phyloP scores from a whole-genome alignment of 805 yeast genomes.

The Candida andamanensis region DNA sequence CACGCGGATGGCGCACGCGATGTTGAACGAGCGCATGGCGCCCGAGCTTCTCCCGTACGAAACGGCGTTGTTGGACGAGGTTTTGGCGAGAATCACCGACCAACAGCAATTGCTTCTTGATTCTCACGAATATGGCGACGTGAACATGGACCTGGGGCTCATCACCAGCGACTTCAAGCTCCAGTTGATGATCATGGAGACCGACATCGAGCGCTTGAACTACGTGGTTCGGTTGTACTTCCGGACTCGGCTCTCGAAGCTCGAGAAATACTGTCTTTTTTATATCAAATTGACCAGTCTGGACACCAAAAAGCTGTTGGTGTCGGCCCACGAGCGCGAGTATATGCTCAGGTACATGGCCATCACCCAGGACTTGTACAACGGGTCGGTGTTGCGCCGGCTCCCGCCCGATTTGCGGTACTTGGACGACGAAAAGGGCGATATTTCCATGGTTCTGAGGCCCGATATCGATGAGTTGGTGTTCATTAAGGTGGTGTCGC shows the following conservation, averaged over 20 bases:
- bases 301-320: conserved; percentile 10
- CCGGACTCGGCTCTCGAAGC: conserved; percentile 68
- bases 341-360: conserved; percentile 69
- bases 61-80: conserved; percentile 49
- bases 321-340: conserved; percentile 56
- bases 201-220: conserved; percentile 83
- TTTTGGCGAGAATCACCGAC: conserved; percentile 54
- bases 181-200: conserved; percentile 78
- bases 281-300: conserved; percentile 38
- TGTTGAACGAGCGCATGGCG: conserved; percentile 81
- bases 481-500: conserved; percentile 50
- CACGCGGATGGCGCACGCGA: conserved; percentile 37
- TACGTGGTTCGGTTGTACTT: conserved; percentile 77
- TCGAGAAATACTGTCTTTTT: conserved; percentile 64
- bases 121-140: conserved; percentile 67
- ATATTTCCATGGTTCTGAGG: conserved; percentile 65
- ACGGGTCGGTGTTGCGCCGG: conserved; percentile 56
- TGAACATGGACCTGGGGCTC: conserved; percentile 37
- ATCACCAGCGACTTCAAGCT: conserved; percentile 56
- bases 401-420: conserved; percentile 67
- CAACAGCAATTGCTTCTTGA: conserved; percentile 74
- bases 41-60: conserved; percentile 85
- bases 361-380: conserved; percentile 60
- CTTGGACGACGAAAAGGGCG: conserved; percentile 60
- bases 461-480: conserved; percentile 80